phyloP scores from a whole-genome alignment of 2,329 filamentous ascomycete genomes.

The Stagonosporopsis vannaccii region DNA sequence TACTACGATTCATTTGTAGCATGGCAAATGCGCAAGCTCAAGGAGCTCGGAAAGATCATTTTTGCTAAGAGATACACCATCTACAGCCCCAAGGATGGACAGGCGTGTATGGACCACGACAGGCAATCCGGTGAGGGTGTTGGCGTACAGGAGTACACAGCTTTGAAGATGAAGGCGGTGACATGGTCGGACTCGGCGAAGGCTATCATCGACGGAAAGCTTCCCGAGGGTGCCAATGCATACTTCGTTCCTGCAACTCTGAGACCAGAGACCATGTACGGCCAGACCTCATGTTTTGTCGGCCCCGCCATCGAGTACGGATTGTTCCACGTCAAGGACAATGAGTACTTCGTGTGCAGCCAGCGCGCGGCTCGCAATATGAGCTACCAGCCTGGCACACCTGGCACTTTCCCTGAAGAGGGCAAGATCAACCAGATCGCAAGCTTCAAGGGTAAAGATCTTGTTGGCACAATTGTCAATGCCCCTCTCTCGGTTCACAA shows the following conservation, averaged over 20 bases:
- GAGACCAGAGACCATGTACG: slow-evolving; percentile 98
- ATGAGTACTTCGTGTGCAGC: slow-evolving; percentile 83
- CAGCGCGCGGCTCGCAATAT: slow-evolving; percentile 90
- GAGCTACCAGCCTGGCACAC: slow-evolving; percentile 82
- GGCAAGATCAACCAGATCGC: slow-evolving; percentile 77
- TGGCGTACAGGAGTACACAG: slow-evolving; percentile 89
- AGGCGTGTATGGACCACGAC: slow-evolving; percentile 89
- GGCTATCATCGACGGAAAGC: slow-evolving; percentile 75
- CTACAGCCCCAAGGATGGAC: slow-evolving; percentile 84
- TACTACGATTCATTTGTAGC: slow-evolving; percentile 95
- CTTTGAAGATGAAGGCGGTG: slow-evolving; percentile 86
- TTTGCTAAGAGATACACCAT: slow-evolving; percentile 94
- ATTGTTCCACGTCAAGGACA: slow-evolving; percentile 73
- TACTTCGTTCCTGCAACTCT: slow-evolving; percentile 93
- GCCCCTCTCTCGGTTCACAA: slow-evolving; percentile 85
- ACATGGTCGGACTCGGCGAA: slow-evolving; percentile 84
- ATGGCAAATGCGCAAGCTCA: slow-evolving; percentile 96
- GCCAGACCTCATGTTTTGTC: slow-evolving; percentile 95
- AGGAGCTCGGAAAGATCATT: slow-evolving; percentile 89
- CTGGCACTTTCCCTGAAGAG: slow-evolving; percentile 77
- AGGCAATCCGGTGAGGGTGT: slow-evolving; percentile 81
- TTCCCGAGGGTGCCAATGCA: slow-evolving; percentile 79
- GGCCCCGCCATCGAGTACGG: slow-evolving; percentile 90
- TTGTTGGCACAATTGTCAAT: slow-evolving; percentile 87
- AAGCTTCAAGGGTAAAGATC: slow-evolving; percentile 77